Conservation (phyloP, 2,329 filamentous ascomycete species). For the Ophiocordyceps camponoti-leonardi region DNA sequence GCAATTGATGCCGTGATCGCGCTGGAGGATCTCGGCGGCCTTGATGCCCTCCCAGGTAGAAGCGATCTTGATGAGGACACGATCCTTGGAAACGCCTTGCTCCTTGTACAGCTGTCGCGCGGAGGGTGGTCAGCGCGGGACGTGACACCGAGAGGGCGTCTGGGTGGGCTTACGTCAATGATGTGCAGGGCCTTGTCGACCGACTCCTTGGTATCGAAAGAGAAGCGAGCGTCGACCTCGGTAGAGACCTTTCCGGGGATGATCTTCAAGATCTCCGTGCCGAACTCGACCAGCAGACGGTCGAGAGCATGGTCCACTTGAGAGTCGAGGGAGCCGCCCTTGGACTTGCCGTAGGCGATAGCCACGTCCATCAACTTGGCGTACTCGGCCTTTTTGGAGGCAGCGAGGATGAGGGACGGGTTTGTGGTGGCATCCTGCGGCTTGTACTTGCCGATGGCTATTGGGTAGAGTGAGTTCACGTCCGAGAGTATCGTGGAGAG, state of each 20-base stretch:
- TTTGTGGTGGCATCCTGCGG: conserved; percentile 99
- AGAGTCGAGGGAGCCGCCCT: conserved; percentile 51
- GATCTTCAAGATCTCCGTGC: conserved; percentile 91
- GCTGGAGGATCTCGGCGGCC: conserved; percentile 92
- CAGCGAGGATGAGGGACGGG: conserved; percentile 94
- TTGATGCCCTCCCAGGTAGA: conserved; percentile 99
- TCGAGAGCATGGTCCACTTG: conserved; percentile 86
- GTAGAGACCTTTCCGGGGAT: conserved; percentile 98
- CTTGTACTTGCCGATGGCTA: conserved; percentile 98
- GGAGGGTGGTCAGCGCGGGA: conserved; percentile 1
- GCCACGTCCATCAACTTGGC: conserved; percentile 78
- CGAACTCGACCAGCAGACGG: conserved; percentile 91
- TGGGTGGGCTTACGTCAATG: conserved; percentile 53
- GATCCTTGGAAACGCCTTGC: conserved; percentile 81
- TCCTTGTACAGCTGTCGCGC: conserved; percentile 71
- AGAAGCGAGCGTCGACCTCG: conserved; percentile 91
- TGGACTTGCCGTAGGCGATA: conserved; percentile 68
- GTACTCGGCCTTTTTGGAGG: conserved; percentile 96
- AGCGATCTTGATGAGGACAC: conserved; percentile 95
- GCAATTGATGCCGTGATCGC: conserved; percentile 90
- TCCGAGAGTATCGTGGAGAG: not conserved
- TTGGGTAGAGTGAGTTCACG: conserved; percentile 11
- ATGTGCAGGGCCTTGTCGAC: conserved; percentile 94
- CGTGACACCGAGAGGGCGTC: not conserved
- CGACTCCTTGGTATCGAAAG: conserved; percentile 84